Evolutionary conservation across 106 monocot species (phyloP).

Genomic region (Triglochin maritima): DNA sequence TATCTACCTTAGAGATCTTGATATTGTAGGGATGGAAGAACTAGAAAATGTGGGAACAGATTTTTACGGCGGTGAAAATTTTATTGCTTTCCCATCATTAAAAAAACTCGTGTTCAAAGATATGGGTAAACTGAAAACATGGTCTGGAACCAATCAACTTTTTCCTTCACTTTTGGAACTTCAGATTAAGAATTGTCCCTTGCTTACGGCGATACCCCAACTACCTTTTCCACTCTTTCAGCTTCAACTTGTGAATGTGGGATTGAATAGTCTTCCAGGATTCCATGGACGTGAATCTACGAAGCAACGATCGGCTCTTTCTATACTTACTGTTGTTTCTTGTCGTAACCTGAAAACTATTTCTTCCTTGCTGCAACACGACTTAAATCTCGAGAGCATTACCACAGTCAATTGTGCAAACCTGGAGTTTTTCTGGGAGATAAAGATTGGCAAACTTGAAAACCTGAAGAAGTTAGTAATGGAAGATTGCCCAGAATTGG

Average conservation of each 20-base stretch:
- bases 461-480: background rate
- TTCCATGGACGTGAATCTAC: background rate
- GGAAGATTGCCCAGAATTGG: background rate
- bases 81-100: background rate
- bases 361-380: background rate
- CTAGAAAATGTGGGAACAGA: background rate
- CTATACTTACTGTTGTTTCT: background rate
- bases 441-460: background rate
- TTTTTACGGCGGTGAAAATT: background rate
- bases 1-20: background rate
- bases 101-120: background rate
- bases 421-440: background rate
- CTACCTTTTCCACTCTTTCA: background rate
- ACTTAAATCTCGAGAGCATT: background rate
- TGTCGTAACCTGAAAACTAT: background rate
- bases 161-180: background rate
- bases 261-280: background rate
- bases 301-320: background rate
- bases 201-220: background rate
- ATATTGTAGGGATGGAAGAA: background rate
- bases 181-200: background rate
- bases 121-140: background rate
- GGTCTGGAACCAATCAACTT: background rate
- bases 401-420: background rate
- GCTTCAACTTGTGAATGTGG: background rate